Evolutionary conservation across 441 rosid genomes (phyloP).

Genomic region (Croton laevigatus): DNA sequence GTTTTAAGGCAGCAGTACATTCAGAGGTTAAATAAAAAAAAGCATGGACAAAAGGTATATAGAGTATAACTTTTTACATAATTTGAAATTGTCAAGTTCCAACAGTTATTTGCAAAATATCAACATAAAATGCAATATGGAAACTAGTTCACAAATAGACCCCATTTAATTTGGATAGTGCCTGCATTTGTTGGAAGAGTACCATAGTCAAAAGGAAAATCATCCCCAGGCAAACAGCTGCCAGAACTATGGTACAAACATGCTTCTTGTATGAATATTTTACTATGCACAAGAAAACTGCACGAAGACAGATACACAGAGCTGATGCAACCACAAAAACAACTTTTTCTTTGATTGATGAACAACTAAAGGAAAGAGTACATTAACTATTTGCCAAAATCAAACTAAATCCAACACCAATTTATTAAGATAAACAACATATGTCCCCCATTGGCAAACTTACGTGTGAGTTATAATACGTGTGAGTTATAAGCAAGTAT

Average conservation of each 20-base stretch:
- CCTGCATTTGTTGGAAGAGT: not conserved
- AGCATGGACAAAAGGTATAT: not conserved
- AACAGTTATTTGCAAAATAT: not conserved
- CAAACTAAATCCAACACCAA: not conserved
- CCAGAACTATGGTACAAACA: not conserved
- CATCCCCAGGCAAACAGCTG: not conserved
- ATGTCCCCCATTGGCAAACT: not conserved
- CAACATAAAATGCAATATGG: not conserved
- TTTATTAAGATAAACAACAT: not conserved
- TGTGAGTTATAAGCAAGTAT: no score
- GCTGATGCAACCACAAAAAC: no score
- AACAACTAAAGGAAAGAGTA: not conserved
- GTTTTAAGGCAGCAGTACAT: constrained; percentile 15
- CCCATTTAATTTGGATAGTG: not conserved
- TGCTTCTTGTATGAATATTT: not conserved
- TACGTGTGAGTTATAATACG: no score
- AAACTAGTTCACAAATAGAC: constrained; percentile 2
- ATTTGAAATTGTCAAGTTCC: not conserved
- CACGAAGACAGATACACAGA: not conserved
- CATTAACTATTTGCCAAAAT: not conserved
- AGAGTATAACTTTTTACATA: not conserved
- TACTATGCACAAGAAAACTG: not conserved
- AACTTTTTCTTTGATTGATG: not conserved
- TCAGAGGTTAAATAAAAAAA: constrained; percentile 2
- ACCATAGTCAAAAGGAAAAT: not conserved